Evolutionary conservation across 1,139 yeast species (phyloP), one percentile per base, ranked within the genome.

Genomic region (Candida albicans): DNA sequence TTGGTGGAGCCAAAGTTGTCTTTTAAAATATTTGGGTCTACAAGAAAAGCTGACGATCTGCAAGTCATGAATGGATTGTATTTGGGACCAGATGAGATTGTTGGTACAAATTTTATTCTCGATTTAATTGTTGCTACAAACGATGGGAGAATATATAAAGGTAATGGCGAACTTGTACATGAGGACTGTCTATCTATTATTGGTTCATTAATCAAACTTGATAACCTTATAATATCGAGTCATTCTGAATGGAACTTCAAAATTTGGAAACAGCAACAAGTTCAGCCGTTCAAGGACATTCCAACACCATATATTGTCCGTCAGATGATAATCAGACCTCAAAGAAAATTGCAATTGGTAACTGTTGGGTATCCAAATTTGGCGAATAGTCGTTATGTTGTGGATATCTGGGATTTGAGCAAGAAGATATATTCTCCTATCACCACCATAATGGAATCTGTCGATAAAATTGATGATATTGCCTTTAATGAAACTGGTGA

Each of bases 381-480:
- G 14, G 11, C 45, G 12, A 37, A 40, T 24, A 70, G 42, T 6
- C 43, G 42, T 12, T 26, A 81, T 0, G 53, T 62, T 11, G 53
- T 82, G n/a, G 79, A 79, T 45, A 60, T 79, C 18, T 82, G 86
- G 86, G 81, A 82, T 54, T 58, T 83, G 33, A 55, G 59, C 7
- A 55, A 51, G 11, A 69, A 64, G 45, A 41, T 68, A 2, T 73
- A 74, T 44, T 59, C 61, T 9, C 79, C 84, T 2, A 46, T 74
- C 1, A 51, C 61, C 8, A 49, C 27, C 8, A 37, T 50, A 22
- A 35, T 37, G 6, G 39, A 35, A 11, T 46, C 45, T 6, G 30
- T 22, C 4, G 40, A 41, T n/a, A 33, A 36, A 29, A 28, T 47
- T 9, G 22, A 18, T 1, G 7, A 26, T n/a, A 71, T 1, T 48